Percentiles rank a stretch among this genome's conserved stretches.
phyloP scores from a whole-genome alignment of 805 yeast genomes.

The Sugiyamaella americana region DNA sequence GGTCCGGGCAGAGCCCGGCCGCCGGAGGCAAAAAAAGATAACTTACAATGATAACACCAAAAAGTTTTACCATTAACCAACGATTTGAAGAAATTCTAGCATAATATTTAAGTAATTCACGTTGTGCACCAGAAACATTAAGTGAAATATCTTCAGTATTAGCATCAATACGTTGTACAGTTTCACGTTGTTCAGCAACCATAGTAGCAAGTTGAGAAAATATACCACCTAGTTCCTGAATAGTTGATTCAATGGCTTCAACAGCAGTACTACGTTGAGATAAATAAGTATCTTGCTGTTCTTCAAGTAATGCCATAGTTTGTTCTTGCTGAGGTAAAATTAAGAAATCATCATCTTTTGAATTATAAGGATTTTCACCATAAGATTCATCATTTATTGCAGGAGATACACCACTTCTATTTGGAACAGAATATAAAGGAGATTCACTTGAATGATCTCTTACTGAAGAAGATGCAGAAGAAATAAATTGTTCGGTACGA shows the following conservation, averaged over 20 bases:
- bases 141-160: constrained; percentile 90
- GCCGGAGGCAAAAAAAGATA: constrained; percentile 23
- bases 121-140: constrained; percentile 88
- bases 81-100: constrained; percentile 83
- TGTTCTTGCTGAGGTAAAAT: constrained; percentile 84
- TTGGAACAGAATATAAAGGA: constrained; percentile 27
- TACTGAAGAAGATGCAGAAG: constrained; percentile 34
- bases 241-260: constrained; percentile 94
- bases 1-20: not conserved
- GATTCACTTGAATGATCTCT: constrained; percentile 25
- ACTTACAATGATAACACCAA: constrained; percentile 62
- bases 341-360: constrained; percentile 39
- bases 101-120: constrained; percentile 86
- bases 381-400: constrained; percentile 3
- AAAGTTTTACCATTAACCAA: constrained; percentile 85
- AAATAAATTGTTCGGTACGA: constrained; percentile 78
- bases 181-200: constrained; percentile 97
- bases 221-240: constrained; percentile 90
- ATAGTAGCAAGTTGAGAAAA: constrained; percentile 93
- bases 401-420: not conserved
- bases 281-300: constrained; percentile 67
- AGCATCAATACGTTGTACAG: constrained; percentile 88
- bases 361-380: constrained; percentile 24
- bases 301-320: constrained; percentile 73
- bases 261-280: constrained; percentile 86